Evolutionary conservation across 2,329 filamentous ascomycete genomes (phyloP).

Genomic region (Ceratocystis variospora): DNA sequence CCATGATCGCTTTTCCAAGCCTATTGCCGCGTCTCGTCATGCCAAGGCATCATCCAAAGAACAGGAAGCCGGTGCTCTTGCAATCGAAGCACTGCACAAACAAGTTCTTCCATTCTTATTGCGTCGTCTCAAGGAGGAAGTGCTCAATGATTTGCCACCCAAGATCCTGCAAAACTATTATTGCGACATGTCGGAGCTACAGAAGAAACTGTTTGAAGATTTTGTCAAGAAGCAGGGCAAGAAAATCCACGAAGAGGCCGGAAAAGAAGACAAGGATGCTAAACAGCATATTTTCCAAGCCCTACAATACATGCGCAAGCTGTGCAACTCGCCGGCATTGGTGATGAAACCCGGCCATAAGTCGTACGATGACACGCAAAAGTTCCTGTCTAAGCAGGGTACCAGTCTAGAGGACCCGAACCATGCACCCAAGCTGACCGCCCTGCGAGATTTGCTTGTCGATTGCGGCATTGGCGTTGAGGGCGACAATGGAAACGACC

Average conservation of each 20-base stretch:
- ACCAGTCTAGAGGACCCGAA: constrained; percentile 70
- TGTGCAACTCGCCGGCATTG: constrained; percentile 92
- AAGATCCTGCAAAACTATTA: constrained; percentile 99
- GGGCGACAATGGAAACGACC: constrained; percentile 42
- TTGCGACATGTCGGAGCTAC: constrained; percentile 88
- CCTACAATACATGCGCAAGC: constrained; percentile 96
- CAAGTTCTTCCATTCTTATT: constrained; percentile 94
- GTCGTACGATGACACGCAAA: constrained; percentile 77
- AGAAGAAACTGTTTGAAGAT: constrained; percentile 90
- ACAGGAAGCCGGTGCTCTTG: constrained; percentile 88
- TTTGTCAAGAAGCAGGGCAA: constrained; percentile 90
- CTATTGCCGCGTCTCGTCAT: constrained; percentile 84
- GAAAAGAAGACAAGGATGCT: constrained; percentile 73
- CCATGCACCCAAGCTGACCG: constrained; percentile 86
- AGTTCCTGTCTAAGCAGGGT: constrained; percentile 61
- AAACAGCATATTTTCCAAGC: constrained; percentile 99
- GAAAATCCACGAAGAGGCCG: constrained; percentile 70
- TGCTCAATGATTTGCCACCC: constrained; percentile 85
- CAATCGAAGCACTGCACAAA: constrained; percentile 96
- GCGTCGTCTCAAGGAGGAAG: constrained; percentile 92
- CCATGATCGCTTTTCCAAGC: constrained; percentile 84
- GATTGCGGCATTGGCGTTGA: constrained; percentile 91
- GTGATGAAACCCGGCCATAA: constrained; percentile 92
- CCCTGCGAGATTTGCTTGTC: constrained; percentile 83
- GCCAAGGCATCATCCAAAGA: constrained; percentile 97